These are phyloP conservation scores for Ganoderma meredithae DNA, from an alignment of 1,284 basidiomycete species.

Conservation along the genomic window DNA sequence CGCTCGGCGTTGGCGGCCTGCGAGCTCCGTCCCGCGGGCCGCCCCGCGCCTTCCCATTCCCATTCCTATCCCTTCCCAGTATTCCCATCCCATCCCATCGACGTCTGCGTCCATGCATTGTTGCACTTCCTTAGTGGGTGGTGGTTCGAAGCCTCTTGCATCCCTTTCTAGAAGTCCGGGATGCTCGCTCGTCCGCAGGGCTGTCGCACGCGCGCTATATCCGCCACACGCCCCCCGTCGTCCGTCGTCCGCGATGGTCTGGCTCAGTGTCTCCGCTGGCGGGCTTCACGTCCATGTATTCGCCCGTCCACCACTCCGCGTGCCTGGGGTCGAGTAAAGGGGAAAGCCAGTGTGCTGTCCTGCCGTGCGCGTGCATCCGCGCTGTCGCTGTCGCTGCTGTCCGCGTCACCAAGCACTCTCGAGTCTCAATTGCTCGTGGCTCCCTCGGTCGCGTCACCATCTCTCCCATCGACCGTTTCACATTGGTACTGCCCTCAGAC, in stretches of 20 bases:
- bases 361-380: not conserved
- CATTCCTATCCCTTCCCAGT: not conserved
- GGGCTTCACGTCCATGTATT: conserved; percentile 7
- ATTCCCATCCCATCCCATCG: too few species aligned
- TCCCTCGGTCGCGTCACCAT: not conserved
- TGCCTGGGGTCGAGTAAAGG: not conserved
- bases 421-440: not conserved
- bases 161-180: conserved; percentile 6
- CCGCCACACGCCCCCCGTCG: conserved; percentile 6
- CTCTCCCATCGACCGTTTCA: too few species aligned
- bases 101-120: not conserved
- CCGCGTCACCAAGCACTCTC: not conserved
- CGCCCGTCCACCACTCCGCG: not conserved
- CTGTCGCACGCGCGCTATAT: conserved; percentile 9
- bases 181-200: not conserved
- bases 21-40: conserved; percentile 9
- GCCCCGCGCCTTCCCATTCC: not conserved
- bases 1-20: conserved; percentile 29
- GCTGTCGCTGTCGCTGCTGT: conserved; percentile 1
- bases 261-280: conserved; percentile 7
- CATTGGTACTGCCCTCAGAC: not conserved
- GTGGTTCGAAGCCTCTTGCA: not conserved
- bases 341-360: not conserved
- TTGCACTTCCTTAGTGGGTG: not conserved
- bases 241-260: conserved; percentile 2